Base-by-base conservation (phyloP, 108 stramenopile genomes). In the Aurantiochytrium sp. region DNA sequence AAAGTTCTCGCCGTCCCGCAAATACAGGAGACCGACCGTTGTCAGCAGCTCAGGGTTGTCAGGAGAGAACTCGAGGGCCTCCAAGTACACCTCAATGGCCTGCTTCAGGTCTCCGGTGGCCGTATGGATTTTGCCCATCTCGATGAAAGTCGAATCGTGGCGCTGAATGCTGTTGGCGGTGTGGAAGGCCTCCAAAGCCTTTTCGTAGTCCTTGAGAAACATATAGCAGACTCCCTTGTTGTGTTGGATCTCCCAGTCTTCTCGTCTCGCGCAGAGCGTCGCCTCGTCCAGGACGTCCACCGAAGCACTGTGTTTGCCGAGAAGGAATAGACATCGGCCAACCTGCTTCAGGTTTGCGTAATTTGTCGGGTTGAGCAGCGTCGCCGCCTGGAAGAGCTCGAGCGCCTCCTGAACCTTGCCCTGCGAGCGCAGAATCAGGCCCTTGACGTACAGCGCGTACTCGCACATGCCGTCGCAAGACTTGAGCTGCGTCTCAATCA, bases 241-340 rank as follows among this genome's bases (percentile, higher is more conserved):
- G 88, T 93, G 93, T 90, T 91, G 92, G 37, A 94, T 87, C 68
- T 94, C 93, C 93, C 94, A 93, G 85, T 94, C 93, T 45, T 94
- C 69, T 3, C 68, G 92, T 6, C 89, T 30, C 10, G 45, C 53
- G 4, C 92, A 6, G 68, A 90, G 36, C 55, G 69, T n/a, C n/a
- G 91, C 92, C 73, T 93, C 90, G 17, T 92, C 91, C 55, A 86
- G 93, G 27, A 91, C 93, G 19, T 92, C 94, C 15, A 94, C 34
- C 0, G 94, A 93, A 22, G 89, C 91, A 41, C 86, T 92, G 30
- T 87, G 69, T 30, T 87, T 68, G 22, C 87, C 87, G 22, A 87
- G 10, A 15, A 87, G 50, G 27, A 68, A 87, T 22, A 94, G 85
- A 0, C 90, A 92, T 17, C 92, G 88, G 1, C 92, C 94, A 27